These are phyloP conservation scores for Hippophae tibetana DNA, from an alignment of 306 rosid species.

Conservation along the genomic window DNA sequence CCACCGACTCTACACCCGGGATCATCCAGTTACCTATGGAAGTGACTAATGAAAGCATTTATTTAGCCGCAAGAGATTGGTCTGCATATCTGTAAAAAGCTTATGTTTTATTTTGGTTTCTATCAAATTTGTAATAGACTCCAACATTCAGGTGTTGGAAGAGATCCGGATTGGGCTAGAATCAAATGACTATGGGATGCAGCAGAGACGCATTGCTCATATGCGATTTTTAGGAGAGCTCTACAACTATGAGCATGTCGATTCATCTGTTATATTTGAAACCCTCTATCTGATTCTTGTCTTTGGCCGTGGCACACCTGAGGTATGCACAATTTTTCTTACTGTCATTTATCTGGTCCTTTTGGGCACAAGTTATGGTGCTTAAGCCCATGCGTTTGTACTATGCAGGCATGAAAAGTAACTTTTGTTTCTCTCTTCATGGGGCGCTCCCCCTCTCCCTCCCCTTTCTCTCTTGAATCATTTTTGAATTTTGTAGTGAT, in stretches of 20 bases:
- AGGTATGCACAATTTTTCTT: slow-evolving; percentile 34
- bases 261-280: slow-evolving; percentile 93
- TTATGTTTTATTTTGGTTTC: neutral
- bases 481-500: too few relatives aligned
- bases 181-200: slow-evolving; percentile 92
- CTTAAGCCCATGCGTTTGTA: neutral
- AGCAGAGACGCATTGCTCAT: slow-evolving; percentile 85
- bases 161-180: slow-evolving; percentile 96
- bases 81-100: neutral
- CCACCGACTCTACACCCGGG: too few relatives aligned
- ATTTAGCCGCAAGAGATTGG: neutral
- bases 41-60: neutral
- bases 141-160: slow-evolving; percentile 74
- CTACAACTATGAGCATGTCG: slow-evolving; percentile 94
- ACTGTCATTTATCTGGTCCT: neutral
- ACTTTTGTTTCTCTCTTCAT: slow-evolving; percentile 1
- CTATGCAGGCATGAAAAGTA: neutral
- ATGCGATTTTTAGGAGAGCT: slow-evolving; percentile 97
- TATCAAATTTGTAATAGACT: slow-evolving; percentile 8
- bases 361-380: neutral
- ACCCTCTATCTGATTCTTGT: slow-evolving; percentile 71
- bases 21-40: neutral
- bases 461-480: too few relatives aligned
- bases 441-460: neutral
- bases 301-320: slow-evolving; percentile 81